phyloP scores from a whole-genome alignment of 1,284 basidiomycete species.

The Uromyces viciae-fabae region DNA sequence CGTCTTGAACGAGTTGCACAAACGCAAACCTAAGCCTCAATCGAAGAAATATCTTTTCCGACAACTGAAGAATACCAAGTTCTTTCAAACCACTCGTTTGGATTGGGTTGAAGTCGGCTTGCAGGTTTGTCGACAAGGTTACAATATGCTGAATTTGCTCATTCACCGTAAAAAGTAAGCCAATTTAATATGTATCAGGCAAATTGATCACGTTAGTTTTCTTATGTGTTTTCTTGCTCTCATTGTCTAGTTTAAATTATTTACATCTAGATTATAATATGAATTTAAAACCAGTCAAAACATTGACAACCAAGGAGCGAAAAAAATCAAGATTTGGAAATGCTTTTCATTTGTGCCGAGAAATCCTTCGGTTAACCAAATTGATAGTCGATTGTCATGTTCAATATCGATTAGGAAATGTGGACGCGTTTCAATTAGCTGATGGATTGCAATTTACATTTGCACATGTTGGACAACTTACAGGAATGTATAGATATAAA shows the following conservation, averaged over 20 bases:
- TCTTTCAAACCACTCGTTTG: constrained; percentile 95
- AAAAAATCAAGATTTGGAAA: constrained; percentile 99
- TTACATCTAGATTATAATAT: constrained; percentile 71
- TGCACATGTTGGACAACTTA: constrained; percentile 92
- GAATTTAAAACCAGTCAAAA: constrained; percentile 80
- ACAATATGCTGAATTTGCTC: constrained; percentile 98
- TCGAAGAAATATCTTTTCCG: constrained; percentile 95
- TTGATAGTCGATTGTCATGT: constrained; percentile 98
- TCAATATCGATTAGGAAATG: constrained; percentile 95
- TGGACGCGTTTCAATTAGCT: constrained; percentile 98
- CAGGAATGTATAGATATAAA: constrained; percentile 98
- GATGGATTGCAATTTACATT: constrained; percentile 98
- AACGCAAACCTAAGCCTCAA: constrained; percentile 87
- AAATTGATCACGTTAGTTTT: not conserved
- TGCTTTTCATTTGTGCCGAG: constrained; percentile 93
- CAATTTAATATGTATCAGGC: not conserved
- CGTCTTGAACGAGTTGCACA: constrained; percentile 89
- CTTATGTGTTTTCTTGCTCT: not conserved
- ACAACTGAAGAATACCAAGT: constrained; percentile 95
- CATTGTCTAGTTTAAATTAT: constrained; percentile 74
- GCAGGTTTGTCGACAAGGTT: constrained; percentile 96
- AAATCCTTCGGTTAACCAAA: constrained; percentile 94
- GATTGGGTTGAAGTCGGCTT: constrained; percentile 99
- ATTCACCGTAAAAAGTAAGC: constrained; percentile 81
- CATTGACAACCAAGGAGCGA: constrained; percentile 96